Evolutionary conservation across 192 early-diverging fungal genomes (phyloP), one percentile per base, ranked within the genome.

Genomic region (Jimgerdemannia flammicorona): DNA sequence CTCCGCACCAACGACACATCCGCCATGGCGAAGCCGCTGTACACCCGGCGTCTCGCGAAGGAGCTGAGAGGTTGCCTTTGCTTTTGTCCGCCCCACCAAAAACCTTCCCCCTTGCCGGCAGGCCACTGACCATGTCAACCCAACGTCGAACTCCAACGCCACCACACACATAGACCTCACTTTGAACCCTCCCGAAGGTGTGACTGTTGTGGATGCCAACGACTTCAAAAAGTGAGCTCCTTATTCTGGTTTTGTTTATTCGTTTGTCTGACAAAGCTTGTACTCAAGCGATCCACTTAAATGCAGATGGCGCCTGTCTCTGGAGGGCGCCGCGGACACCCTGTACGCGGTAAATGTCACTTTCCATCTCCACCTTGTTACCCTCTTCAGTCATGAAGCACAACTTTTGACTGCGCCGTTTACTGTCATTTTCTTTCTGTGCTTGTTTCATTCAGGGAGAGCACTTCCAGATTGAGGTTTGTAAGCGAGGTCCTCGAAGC

Each of bases 271-370:
- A 8, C 7, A 9, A 40, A 18, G 18, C 49, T 14, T 49, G 63
- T 29, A 1, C 29, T 29, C 66, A 6, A 41, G 7, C 29, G 4
- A 67, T 40, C 64, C 41, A 44, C 4, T 29, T 42, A 43, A 40
- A 66, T 74, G 20, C 71, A 92, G 87, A 67, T 95, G 93, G 93
- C 80, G 83, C 7, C 70, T 95, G 29, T 44, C 79, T 19, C 78
- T 95, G 43, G 79, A 76, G 14, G 93, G 93, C 3, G 90, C 90
- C 10, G 82, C 86, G 44, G 86, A 79, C 69, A 95, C 93, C 3
- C 70, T 95, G 17, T 95, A 95, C 67, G 85, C 88, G 81, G 89
- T 85, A 84, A 77, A 39, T 70, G 14, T 40, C 20, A 3, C 42
- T 20, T 73, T 11, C 4, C 39, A 41, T 4, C 41, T 19, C 42